Evolutionary conservation across 352 stramenopile species (phyloP).

Genomic region (Phytophthora pluvialis): DNA sequence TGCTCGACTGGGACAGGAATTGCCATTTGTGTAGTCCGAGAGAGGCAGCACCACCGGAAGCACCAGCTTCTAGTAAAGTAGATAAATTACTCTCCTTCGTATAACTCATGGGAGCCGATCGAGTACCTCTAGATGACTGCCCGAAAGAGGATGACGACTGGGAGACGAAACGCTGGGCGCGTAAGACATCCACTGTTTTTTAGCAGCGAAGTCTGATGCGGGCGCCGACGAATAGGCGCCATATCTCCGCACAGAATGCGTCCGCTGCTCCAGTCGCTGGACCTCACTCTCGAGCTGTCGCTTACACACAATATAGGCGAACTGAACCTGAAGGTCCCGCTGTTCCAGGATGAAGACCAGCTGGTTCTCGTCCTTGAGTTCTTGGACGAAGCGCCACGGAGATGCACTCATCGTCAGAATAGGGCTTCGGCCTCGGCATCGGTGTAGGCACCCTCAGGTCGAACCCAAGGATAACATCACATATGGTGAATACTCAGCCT

Average conservation of each 20-base stretch:
- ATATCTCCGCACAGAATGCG: neutral
- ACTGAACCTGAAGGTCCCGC: neutral
- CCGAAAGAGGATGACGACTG: slow-evolving; percentile 3
- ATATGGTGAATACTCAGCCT: no score
- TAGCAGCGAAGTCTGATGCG: neutral
- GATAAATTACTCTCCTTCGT: neutral
- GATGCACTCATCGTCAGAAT: neutral
- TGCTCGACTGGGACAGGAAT: no score
- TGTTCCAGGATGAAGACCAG: neutral
- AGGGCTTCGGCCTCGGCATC: neutral
- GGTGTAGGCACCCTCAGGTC: neutral
- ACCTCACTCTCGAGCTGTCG: neutral
- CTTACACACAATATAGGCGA: neutral
- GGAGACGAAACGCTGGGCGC: neutral
- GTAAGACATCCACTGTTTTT: neutral
- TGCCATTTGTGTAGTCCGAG: no score
- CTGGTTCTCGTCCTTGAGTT: neutral
- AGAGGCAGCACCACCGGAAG: neutral
- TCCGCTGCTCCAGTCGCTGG: no score
- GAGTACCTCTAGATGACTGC: slow-evolving; percentile 7
- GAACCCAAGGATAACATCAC: no score
- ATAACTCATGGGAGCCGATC: slow-evolving; percentile 1
- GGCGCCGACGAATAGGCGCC: neutral
- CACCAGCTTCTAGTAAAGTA: neutral
- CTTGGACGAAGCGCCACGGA: neutral